These are phyloP conservation scores for Poterioochromonas sp. DNA, from an alignment of 352 stramenopile species.

Conservation along the genomic window DNA sequence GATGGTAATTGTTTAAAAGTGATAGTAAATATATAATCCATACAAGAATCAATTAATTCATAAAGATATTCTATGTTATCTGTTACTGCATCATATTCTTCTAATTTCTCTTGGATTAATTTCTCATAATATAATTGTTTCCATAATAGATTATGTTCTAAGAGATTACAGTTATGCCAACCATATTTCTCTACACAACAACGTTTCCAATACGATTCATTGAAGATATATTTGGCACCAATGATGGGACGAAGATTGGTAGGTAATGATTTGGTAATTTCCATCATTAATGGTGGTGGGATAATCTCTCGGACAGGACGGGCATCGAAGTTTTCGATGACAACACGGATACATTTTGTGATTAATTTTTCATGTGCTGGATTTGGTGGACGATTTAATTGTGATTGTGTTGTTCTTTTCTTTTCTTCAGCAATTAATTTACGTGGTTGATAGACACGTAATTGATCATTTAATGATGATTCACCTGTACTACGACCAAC, in stretches of 20 bases:
- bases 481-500: constrained; percentile 33
- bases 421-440: background rate
- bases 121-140: constrained; percentile 78
- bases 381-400: constrained; percentile 11
- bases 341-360: constrained; percentile 46
- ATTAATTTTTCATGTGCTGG: constrained; percentile 38
- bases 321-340: constrained; percentile 53
- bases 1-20: constrained; percentile 70
- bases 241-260: constrained; percentile 24
- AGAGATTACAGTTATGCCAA: constrained; percentile 78
- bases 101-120: constrained; percentile 59
- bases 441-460: background rate
- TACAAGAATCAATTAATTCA: constrained; percentile 51
- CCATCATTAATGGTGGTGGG: constrained; percentile 25
- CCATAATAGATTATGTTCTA: constrained; percentile 77
- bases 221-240: constrained; percentile 56
- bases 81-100: constrained; percentile 57
- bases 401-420: background rate
- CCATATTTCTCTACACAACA: constrained; percentile 58
- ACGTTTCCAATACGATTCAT: constrained; percentile 87
- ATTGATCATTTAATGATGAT: constrained; percentile 32
- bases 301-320: constrained; percentile 54
- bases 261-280: constrained; percentile 27
- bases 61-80: constrained; percentile 45
- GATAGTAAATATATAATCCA: constrained; percentile 77